phyloP scores from a whole-genome alignment of 2,329 filamentous ascomycete species.

The Colletotrichum echinochloae region DNA sequence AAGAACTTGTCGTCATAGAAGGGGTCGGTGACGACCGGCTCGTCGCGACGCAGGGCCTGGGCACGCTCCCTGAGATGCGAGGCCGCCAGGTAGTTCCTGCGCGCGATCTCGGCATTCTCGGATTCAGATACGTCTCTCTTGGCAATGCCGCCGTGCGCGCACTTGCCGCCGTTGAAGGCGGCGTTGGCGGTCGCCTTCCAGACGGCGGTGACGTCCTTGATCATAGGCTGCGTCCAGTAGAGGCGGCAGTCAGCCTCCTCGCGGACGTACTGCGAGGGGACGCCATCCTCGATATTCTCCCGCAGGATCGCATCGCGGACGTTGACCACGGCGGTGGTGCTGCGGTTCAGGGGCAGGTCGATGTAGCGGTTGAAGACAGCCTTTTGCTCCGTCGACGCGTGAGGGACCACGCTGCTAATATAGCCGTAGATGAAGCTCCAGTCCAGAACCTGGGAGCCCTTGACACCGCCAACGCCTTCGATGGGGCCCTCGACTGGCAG shows the following conservation, averaged over 20 bases:
- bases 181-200: conserved; percentile 59
- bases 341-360: conserved; percentile 49
- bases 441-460: conserved; percentile 58
- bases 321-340: conserved; percentile 51
- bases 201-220: conserved; percentile 57
- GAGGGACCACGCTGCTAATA: conserved; percentile 38
- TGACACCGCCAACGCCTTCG: conserved; percentile 66
- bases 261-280: conserved; percentile 61
- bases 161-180: conserved; percentile 56
- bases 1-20: conserved; percentile 16
- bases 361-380: conserved; percentile 49
- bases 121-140: not conserved
- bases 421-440: conserved; percentile 48
- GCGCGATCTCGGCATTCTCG: not conserved
- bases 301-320: conserved; percentile 54
- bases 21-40: not conserved
- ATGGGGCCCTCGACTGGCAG: conserved; percentile 60
- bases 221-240: conserved; percentile 63
- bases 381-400: conserved; percentile 47
- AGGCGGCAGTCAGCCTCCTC: conserved; percentile 63
- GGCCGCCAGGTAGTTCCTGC: conserved; percentile 9
- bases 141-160: conserved; percentile 52
- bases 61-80: not conserved
- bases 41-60: not conserved
- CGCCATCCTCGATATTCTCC: conserved; percentile 52